Percentiles rank a stretch among this genome's conserved stretches.
Evolutionary conservation across 1,139 yeast genomes (phyloP).

Genomic region (Candida albicans): DNA sequence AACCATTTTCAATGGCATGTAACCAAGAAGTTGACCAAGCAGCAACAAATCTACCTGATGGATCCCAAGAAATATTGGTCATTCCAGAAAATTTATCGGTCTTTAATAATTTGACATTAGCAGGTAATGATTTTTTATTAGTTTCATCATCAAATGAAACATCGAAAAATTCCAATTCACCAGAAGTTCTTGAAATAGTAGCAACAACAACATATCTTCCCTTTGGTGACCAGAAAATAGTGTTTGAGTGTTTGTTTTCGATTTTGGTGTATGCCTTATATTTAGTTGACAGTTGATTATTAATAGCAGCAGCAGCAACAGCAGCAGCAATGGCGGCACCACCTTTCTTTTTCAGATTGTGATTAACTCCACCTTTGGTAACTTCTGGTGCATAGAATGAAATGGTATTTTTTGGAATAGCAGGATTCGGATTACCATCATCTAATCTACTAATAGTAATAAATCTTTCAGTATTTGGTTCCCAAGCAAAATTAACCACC

Average conservation of each 20-base stretch:
- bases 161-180: slow-evolving; percentile 85
- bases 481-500: slow-evolving; percentile 91
- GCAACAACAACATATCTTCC: slow-evolving; percentile 88
- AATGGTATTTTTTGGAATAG: slow-evolving; percentile 69
- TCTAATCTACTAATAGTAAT: slow-evolving; percentile 71
- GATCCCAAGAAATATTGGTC: slow-evolving; percentile 91
- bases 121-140: slow-evolving; percentile 43
- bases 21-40: slow-evolving; percentile 89
- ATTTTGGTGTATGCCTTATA: slow-evolving; percentile 47
- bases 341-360: too few species aligned
- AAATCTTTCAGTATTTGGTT: slow-evolving; percentile 87
- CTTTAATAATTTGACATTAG: slow-evolving; percentile 64
- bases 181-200: slow-evolving; percentile 60
- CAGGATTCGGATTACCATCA: slow-evolving; percentile 61
- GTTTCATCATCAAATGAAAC: slow-evolving; percentile 74
- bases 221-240: slow-evolving; percentile 86
- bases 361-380: slow-evolving; percentile 79
- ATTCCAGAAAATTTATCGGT: slow-evolving; percentile 72
- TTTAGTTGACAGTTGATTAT: slow-evolving; percentile 19
- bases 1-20: slow-evolving; percentile 87
- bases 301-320: too few species aligned
- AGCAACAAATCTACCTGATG: slow-evolving; percentile 87
- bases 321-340: too few species aligned
- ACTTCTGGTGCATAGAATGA: slow-evolving; percentile 91
- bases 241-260: slow-evolving; percentile 67